Evolutionary conservation across 108 stramenopile species (phyloP).

Genomic region (Schizochytrium sp.): DNA sequence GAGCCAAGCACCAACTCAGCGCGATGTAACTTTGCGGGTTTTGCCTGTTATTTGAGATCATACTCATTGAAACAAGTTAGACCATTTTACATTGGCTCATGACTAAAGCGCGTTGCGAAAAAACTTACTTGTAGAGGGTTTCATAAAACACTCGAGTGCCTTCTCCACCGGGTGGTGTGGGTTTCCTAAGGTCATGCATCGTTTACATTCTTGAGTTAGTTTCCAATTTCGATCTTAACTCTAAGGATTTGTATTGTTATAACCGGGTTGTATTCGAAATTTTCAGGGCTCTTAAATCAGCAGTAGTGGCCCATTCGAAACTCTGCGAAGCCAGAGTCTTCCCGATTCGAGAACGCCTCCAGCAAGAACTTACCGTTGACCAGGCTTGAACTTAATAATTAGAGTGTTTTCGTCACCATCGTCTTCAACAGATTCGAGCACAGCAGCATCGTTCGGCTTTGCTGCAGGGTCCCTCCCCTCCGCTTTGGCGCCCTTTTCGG

Average conservation of each 20-base stretch:
- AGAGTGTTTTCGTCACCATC: conserved; percentile 38
- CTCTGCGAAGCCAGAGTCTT: too few relatives aligned
- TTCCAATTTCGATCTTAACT: too few relatives aligned
- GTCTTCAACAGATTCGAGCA: not conserved
- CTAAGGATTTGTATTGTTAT: too few relatives aligned
- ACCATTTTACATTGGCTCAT: not conserved
- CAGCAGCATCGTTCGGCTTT: not conserved
- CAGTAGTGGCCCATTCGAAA: too few relatives aligned
- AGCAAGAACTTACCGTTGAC: conserved; percentile 26
- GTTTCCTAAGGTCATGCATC: conserved; percentile 1
- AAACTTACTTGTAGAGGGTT: conserved; percentile 57
- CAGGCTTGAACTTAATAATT: conserved; percentile 37
- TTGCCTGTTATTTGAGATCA: not conserved
- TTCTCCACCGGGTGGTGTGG: conserved; percentile 23
- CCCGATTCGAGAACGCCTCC: too few relatives aligned
- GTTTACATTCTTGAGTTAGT: too few relatives aligned
- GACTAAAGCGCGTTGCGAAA: not conserved
- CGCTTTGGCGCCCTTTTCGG: too few relatives aligned
- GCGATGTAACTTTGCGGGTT: conserved; percentile 2
- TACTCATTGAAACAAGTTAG: not conserved
- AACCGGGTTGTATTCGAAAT: too few relatives aligned
- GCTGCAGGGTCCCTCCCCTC: too few relatives aligned
- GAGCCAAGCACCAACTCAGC: conserved; percentile 18
- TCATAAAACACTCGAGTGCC: conserved; percentile 57
- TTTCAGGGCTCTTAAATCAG: too few relatives aligned